phyloP scores from a whole-genome alignment of 768 basidiomycete genomes.

The Fistulinella prunicolor region DNA sequence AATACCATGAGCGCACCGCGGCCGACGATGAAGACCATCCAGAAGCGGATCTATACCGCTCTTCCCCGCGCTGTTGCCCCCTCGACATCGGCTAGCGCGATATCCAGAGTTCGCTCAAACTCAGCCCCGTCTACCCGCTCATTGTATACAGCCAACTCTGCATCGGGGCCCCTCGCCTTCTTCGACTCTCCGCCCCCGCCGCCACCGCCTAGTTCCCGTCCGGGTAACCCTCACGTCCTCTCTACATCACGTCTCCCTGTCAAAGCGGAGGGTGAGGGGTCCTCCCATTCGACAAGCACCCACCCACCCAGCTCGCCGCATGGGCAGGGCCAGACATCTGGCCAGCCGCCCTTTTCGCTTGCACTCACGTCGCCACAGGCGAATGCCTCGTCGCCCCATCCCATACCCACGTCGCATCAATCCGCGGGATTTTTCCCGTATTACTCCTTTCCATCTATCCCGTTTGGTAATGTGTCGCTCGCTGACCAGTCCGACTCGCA shows the following conservation, averaged over 20 bases:
- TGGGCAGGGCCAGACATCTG: constrained; percentile 32
- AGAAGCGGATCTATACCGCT: constrained; percentile 50
- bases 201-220: constrained; percentile 40
- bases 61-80: constrained; percentile 34
- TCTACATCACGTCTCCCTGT: constrained; percentile 43
- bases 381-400: constrained; percentile 29
- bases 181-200: constrained; percentile 40
- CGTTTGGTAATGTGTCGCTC: constrained; percentile 26
- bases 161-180: constrained; percentile 36
- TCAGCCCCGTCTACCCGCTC: constrained; percentile 39
- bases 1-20: constrained; percentile 35
- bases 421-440: constrained; percentile 36
- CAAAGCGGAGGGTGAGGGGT: constrained; percentile 46
- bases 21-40: constrained; percentile 47
- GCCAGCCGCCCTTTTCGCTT: constrained; percentile 37
- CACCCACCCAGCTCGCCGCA: constrained; percentile 35
- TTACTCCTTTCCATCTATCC: constrained; percentile 32
- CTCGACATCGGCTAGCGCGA: constrained; percentile 28
- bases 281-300: constrained; percentile 31
- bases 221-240: constrained; percentile 37
- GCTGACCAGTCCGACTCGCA: constrained; percentile 28
- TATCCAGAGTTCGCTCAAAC: constrained; percentile 45
- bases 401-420: constrained; percentile 29
- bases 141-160: constrained; percentile 38
- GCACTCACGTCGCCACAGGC: constrained; percentile 45